A percentile compares a stretch with the other conserved stretches of the same genome.
Evolutionary conservation across 2,329 filamentous ascomycete species (phyloP).

Genomic region (Incumbomyces delicatus): DNA sequence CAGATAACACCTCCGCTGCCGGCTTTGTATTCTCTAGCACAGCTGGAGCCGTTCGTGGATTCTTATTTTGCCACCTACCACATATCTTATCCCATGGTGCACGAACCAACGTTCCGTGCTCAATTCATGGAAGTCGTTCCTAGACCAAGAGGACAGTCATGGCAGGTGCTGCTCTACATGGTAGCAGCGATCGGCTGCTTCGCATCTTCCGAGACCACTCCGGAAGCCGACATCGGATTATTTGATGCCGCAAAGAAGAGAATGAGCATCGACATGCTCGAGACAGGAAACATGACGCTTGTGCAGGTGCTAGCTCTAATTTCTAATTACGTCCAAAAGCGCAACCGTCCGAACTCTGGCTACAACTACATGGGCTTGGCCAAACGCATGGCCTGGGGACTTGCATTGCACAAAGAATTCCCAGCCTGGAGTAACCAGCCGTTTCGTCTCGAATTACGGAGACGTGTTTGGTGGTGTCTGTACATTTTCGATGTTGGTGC

Average conservation of each 20-base stretch:
- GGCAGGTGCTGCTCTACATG: constrained; percentile 21
- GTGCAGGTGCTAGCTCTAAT: constrained; percentile 27
- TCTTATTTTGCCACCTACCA: constrained; percentile 24
- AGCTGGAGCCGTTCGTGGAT: constrained; percentile 17
- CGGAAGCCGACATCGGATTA: constrained; percentile 6
- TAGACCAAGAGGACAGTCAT: constrained; percentile 14
- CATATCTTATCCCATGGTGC: constrained; percentile 22
- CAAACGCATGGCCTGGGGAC: constrained; percentile 40
- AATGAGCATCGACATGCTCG: constrained; percentile 22
- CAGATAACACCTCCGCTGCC: constrained; percentile 1
- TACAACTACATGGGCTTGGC: constrained; percentile 44
- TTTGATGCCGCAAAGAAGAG: constrained; percentile 18
- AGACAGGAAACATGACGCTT: constrained; percentile 24
- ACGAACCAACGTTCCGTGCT: constrained; percentile 22
- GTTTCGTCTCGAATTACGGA: constrained; percentile 8
- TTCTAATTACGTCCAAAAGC: constrained; percentile 43
- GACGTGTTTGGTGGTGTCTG: constrained; percentile 12
- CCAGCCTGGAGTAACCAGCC: constrained; percentile 9
- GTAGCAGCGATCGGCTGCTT: constrained; percentile 23
- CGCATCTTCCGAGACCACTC: constrained; percentile 12
- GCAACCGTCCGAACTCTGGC: constrained; percentile 41
- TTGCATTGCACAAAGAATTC: constrained; percentile 40
- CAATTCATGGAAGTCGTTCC: constrained; percentile 13
- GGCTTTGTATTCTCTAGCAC: constrained; percentile 6
- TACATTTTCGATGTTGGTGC: constrained; percentile 14